Evolutionary conservation across 1,284 basidiomycete species (phyloP), one percentile per base, ranked within the genome.

Genomic region (Ustilago shanxiensis): DNA sequence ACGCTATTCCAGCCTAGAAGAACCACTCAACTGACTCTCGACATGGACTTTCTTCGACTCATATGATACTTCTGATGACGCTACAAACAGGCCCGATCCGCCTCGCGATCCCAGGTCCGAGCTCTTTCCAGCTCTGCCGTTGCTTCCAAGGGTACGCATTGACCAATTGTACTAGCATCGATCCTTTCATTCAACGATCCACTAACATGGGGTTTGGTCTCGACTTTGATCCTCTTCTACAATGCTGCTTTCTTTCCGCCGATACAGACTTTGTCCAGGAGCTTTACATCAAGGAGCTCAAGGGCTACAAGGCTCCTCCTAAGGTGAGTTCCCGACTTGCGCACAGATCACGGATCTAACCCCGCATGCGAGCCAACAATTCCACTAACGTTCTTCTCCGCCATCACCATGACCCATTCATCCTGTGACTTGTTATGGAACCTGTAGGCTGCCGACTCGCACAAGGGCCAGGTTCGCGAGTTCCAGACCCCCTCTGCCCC

Each of bases 281-380:
- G 80, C 87, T 96, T 65, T 98, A 98, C 88, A 84, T 98, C 81
- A 91, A 90, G 85, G 93, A 96, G 89, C 90, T 98, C 86, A 96
- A 93, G 89, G 87, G 90, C 20, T 98, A 95, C 91, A 96, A 95
- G 89, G 87, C 89, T 37, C 87, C 83, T 41, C 72, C 83, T 33
- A 82, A 81, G 79, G 86, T 86, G 50, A 59, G 85, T 77, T 39
- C 24, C 11, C 16, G n/a, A 5, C n/a, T 47, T 41, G 35, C 55
- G 65, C 57, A 68, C 45, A 29, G 54, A 54, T 54, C 69, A 59
- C 39, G 31, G 47, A 49, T 49, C 47, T 49, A 26, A 49, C 16
- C 47, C 47, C 47, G 20, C n/a, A 44, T 24, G 13, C 11, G 24
- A 26, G 8, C 24, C 7, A 51, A 29, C 59, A n/a, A 37, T 50